phyloP scores from a whole-genome alignment of 768 basidiomycete genomes.

The Russula olivacea region DNA sequence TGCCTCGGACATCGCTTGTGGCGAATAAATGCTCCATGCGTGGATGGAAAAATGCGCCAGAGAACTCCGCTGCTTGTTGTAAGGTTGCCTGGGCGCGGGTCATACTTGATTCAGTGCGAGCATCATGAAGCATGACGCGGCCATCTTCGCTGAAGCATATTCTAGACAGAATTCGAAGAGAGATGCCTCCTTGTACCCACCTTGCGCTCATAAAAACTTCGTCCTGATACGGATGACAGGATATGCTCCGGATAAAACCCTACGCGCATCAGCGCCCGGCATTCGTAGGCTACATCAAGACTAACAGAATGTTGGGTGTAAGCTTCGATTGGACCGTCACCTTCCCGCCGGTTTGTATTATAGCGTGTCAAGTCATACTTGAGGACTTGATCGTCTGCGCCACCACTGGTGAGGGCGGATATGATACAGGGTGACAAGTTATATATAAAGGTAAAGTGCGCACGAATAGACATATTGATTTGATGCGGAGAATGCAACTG shows the following conservation, averaged over 20 bases:
- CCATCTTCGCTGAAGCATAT: slow-evolving; percentile 57
- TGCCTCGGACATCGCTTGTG: slow-evolving; percentile 53
- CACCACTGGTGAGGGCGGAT: slow-evolving; percentile 10
- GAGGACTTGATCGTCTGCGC: slow-evolving; percentile 19
- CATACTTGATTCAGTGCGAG: slow-evolving; percentile 36
- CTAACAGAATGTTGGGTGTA: slow-evolving; percentile 28
- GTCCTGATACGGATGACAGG: slow-evolving; percentile 62
- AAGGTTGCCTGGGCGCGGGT: slow-evolving; percentile 46
- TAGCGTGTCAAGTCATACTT: slow-evolving; percentile 22
- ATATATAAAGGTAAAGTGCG: slow-evolving; percentile 29
- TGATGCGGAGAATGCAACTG: slow-evolving; percentile 61
- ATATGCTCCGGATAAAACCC: slow-evolving; percentile 61
- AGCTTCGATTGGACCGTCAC: slow-evolving; percentile 5
- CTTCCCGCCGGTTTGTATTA: not conserved
- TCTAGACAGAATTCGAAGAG: not conserved
- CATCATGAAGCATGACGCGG: slow-evolving; percentile 55
- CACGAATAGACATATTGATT: slow-evolving; percentile 63
- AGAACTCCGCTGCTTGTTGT: slow-evolving; percentile 51
- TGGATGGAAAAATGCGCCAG: slow-evolving; percentile 64
- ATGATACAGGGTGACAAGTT: not conserved
- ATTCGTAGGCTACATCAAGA: slow-evolving; percentile 2
- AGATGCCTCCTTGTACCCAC: slow-evolving; percentile 33
- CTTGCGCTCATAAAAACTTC: slow-evolving; percentile 66
- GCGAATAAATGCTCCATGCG: slow-evolving; percentile 61
- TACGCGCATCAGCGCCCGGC: slow-evolving; percentile 29